Evolutionary conservation across 192 early-diverging fungal species (phyloP).

Genomic region (Dimargaris cristalligena): DNA sequence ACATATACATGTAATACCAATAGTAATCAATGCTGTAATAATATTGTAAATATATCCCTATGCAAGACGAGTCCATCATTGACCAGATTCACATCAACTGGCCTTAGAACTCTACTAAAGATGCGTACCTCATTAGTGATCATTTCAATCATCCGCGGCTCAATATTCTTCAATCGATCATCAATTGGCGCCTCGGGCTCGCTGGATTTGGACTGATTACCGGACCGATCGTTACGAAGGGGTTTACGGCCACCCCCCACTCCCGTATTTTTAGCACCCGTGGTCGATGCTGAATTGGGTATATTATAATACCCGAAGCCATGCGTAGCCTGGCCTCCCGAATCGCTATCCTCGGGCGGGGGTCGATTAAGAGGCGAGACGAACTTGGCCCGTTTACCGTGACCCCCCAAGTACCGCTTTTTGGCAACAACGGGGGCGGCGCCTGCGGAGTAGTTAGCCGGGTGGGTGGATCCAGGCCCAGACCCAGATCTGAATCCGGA

Average conservation of each 20-base stretch:
- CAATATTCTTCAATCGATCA: slow-evolving; percentile 67
- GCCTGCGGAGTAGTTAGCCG: too few species aligned
- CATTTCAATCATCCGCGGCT: slow-evolving; percentile 72
- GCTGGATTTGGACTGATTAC: background rate
- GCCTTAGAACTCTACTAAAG: too few species aligned
- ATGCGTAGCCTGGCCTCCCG: background rate
- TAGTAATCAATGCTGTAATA: too few species aligned
- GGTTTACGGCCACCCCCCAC: background rate
- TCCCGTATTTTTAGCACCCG: background rate
- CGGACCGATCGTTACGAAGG: background rate
- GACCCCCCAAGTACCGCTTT: background rate
- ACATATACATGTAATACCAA: too few species aligned
- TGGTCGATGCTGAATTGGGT: background rate
- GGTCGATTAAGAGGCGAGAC: slow-evolving; percentile 1
- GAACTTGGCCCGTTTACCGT: background rate
- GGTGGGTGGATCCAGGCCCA: background rate
- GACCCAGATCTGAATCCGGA: background rate
- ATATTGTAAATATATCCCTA: too few species aligned
- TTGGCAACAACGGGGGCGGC: background rate
- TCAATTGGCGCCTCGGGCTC: slow-evolving; percentile 28
- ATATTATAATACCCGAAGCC: slow-evolving; percentile 8
- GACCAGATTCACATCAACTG: slow-evolving; percentile 9
- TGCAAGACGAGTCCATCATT: background rate
- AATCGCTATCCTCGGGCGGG: background rate
- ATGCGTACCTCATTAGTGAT: slow-evolving; percentile 83